A percentile compares a stretch with the other conserved stretches of the same genome.
These are phyloP conservation scores for Hirschfeldia incana DNA, from an alignment of 345 rosid genomes.

Conservation along the genomic window DNA sequence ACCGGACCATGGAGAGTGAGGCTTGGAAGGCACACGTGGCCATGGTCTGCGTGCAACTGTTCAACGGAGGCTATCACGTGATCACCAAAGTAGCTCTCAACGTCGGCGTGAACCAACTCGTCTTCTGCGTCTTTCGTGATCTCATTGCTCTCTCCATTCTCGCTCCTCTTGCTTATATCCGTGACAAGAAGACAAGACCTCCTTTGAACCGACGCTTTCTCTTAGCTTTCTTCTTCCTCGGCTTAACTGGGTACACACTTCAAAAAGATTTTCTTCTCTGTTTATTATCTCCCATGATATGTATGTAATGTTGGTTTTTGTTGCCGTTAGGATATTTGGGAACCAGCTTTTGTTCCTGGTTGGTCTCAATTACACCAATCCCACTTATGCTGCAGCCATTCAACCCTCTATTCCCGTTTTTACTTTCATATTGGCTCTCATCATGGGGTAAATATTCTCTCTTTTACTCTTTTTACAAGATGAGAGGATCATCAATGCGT, in stretches of 20 bases:
- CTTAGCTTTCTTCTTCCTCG: conserved; percentile 80
- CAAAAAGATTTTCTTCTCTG: background rate
- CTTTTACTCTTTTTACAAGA: background rate
- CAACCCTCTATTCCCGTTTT: conserved; percentile 98
- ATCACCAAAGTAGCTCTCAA: conserved; percentile 95
- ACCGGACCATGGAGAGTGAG: conserved; percentile 31
- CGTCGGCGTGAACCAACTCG: conserved; percentile 88
- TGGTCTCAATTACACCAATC: conserved; percentile 94
- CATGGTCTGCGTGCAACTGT: conserved; percentile 77
- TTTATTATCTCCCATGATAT: background rate
- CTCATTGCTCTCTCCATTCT: conserved; percentile 88
- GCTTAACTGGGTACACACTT: conserved; percentile 69
- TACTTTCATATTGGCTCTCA: conserved; percentile 83
- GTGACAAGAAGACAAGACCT: conserved; percentile 78
- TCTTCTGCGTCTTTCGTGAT: conserved; percentile 93
- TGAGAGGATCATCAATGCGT: background rate
- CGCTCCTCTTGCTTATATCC: conserved; percentile 82
- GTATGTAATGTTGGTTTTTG: background rate
- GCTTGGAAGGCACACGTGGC: conserved; percentile 74
- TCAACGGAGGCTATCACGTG: conserved; percentile 93
- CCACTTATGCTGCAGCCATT: conserved; percentile 95
- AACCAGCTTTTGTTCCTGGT: conserved; percentile 93
- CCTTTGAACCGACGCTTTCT: conserved; percentile 68
- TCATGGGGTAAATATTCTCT: conserved; percentile 67
- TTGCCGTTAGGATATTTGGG: conserved; percentile 75